phyloP scores from a whole-genome alignment of 73 alveolate genomes.

The Paramecium sonneborni region DNA sequence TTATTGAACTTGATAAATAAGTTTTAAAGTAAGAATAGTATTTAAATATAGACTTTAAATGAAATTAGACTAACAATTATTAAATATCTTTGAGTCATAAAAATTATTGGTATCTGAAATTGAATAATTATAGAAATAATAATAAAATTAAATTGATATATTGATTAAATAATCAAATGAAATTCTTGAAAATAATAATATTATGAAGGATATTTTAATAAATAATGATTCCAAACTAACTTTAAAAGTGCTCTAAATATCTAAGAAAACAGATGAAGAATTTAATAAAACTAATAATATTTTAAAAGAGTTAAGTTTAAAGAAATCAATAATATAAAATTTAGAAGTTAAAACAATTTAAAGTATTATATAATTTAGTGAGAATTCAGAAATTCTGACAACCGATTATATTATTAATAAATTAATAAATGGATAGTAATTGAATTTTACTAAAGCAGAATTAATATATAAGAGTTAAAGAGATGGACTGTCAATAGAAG shows the following conservation, averaged over 20 bases:
- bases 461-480: neutral
- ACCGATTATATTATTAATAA: neutral
- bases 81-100: neutral
- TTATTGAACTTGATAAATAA: neutral
- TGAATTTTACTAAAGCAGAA: neutral
- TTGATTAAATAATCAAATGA: neutral
- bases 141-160: neutral
- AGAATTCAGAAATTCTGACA: neutral
- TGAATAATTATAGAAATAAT: neutral
- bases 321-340: neutral
- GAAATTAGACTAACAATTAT: neutral
- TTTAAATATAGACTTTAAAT: neutral
- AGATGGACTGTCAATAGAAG: neutral
- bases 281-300: neutral
- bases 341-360: neutral
- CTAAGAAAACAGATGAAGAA: neutral
- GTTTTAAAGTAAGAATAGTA: neutral
- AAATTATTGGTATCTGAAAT: neutral
- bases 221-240: neutral
- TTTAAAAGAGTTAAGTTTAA: neutral
- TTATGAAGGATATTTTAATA: neutral
- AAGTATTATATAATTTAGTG: neutral
- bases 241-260: neutral
- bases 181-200: neutral
- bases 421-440: neutral